Conservation (phyloP, 2,329 filamentous ascomycete genomes). For the Lasiodiplodia gonubiensis region DNA sequence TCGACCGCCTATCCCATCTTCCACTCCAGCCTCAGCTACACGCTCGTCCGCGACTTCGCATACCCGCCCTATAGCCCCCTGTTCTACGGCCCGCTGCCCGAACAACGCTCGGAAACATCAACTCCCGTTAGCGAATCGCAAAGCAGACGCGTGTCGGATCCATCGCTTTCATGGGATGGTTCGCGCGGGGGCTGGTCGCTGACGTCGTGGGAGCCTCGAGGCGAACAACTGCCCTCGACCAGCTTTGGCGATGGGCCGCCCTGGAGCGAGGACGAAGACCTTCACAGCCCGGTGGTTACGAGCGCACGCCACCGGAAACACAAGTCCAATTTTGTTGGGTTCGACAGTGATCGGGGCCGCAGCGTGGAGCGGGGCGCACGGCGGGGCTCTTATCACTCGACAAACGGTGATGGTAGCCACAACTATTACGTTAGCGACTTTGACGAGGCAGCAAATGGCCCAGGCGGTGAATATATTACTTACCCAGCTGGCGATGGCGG, state of each 20-base stretch:
- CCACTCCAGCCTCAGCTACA: constrained; percentile 83
- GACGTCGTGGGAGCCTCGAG: constrained; percentile 58
- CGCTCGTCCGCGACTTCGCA: constrained; percentile 94
- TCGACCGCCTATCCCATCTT: constrained; percentile 85
- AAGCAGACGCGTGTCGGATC: constrained; percentile 77
- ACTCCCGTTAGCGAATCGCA: constrained; percentile 78
- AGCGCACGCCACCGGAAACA: constrained; percentile 85
- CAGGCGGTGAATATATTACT: constrained; percentile 80
- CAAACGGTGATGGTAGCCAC: constrained; percentile 73
- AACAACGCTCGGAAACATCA: constrained; percentile 78
- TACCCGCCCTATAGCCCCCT: constrained; percentile 82
- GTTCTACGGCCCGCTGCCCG: constrained; percentile 90
- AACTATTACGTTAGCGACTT: constrained; percentile 75
- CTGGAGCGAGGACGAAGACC: constrained; percentile 93
- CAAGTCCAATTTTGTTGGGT: constrained; percentile 56
- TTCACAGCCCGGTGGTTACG: constrained; percentile 86
- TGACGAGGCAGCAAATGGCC: constrained; percentile 71
- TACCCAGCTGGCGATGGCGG: constrained; percentile 54
- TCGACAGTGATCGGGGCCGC: constrained; percentile 44
- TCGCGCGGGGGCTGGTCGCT: constrained; percentile 64
- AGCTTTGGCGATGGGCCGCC: constrained; percentile 82
- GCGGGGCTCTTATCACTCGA: constrained; percentile 53
- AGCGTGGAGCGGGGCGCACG: constrained; percentile 44
- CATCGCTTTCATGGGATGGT: constrained; percentile 74
- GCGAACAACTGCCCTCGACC: constrained; percentile 78